Evolutionary conservation across 176 grass and related monocot genomes (phyloP).

Genomic region (Thalia dealbata): DNA sequence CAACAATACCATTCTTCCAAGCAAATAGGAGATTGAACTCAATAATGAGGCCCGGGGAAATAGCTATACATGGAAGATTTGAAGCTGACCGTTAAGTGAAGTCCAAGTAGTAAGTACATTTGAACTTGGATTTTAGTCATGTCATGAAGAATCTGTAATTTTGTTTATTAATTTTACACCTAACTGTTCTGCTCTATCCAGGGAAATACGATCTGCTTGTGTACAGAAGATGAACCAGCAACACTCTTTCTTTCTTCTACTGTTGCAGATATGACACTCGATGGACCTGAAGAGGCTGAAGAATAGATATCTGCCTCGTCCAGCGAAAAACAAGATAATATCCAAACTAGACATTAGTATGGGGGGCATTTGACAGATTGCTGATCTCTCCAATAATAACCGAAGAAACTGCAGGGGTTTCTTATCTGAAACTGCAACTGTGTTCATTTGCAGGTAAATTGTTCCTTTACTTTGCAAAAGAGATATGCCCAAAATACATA

Average conservation of each 20-base stretch:
- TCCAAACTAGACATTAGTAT: not conserved
- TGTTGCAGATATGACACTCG: not conserved
- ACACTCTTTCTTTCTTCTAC: not conserved
- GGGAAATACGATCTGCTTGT: not conserved
- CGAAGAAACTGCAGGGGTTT: not conserved
- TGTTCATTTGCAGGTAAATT: not conserved
- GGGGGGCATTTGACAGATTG: not conserved
- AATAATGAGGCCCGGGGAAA: not conserved
- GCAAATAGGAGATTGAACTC: not conserved
- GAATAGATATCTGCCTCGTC: not conserved
- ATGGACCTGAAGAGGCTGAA: not conserved
- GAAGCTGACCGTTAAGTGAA: not conserved
- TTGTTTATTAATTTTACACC: too few species aligned
- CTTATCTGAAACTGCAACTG: not conserved
- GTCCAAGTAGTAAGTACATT: not conserved
- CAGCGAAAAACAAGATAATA: not conserved
- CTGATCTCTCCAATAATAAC: not conserved
- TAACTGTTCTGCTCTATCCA: not conserved
- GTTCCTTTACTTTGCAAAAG: too few species aligned
- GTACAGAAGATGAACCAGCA: not conserved
- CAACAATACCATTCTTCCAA: not conserved
- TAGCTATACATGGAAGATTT: not conserved
- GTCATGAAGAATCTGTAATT: too few species aligned
- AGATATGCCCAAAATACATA: too few species aligned
- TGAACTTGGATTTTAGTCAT: not conserved